A percentile compares a stretch with the other conserved stretches of the same genome.
These are phyloP conservation scores for Talaromyces sp. DNA, from an alignment of 2,329 filamentous ascomycete genomes.

Conservation along the genomic window DNA sequence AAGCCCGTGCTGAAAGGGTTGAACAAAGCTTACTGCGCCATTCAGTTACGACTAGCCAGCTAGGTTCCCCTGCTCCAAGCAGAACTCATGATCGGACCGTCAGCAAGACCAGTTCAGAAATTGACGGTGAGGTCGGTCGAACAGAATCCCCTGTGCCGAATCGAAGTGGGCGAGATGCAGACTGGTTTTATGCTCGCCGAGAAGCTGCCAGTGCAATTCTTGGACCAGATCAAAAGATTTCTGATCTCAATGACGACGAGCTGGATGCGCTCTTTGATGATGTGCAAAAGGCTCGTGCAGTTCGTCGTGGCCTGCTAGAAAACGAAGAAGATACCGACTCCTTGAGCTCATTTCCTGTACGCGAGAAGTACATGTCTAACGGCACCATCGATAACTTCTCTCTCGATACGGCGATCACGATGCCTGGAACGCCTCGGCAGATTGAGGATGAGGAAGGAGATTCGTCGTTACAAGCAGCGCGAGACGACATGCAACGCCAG, in stretches of 20 bases:
- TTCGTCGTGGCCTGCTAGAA: slow-evolving; percentile 67
- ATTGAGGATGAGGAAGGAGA: slow-evolving; percentile 61
- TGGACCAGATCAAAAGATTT: slow-evolving; percentile 86
- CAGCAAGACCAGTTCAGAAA: slow-evolving; percentile 75
- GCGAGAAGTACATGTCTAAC: slow-evolving; percentile 94
- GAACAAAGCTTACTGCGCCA: slow-evolving; percentile 85
- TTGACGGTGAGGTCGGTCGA: slow-evolving; percentile 67
- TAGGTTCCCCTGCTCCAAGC: slow-evolving; percentile 61
- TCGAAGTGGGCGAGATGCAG: slow-evolving; percentile 69
- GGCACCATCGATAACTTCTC: slow-evolving; percentile 96
- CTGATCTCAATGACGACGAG: slow-evolving; percentile 87
- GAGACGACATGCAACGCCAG: slow-evolving; percentile 79
- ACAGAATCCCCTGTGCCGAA: slow-evolving; percentile 75
- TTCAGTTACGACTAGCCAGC: slow-evolving; percentile 63
- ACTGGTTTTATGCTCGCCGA: slow-evolving; percentile 89
- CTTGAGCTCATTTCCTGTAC: slow-evolving; percentile 76
- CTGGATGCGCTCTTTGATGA: slow-evolving; percentile 91
- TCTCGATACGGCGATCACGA: slow-evolving; percentile 86
- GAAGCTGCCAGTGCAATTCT: slow-evolving; percentile 91
- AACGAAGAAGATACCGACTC: slow-evolving; percentile 80
- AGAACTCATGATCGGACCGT: slow-evolving; percentile 74
- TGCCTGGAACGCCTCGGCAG: slow-evolving; percentile 81
- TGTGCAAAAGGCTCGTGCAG: slow-evolving; percentile 81
- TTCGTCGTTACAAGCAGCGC: slow-evolving; percentile 68
- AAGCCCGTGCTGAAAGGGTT: slow-evolving; percentile 86